These are phyloP conservation scores for Pouteria glomerata DNA, from an alignment of 148 eudicot species.

Conservation along the genomic window DNA sequence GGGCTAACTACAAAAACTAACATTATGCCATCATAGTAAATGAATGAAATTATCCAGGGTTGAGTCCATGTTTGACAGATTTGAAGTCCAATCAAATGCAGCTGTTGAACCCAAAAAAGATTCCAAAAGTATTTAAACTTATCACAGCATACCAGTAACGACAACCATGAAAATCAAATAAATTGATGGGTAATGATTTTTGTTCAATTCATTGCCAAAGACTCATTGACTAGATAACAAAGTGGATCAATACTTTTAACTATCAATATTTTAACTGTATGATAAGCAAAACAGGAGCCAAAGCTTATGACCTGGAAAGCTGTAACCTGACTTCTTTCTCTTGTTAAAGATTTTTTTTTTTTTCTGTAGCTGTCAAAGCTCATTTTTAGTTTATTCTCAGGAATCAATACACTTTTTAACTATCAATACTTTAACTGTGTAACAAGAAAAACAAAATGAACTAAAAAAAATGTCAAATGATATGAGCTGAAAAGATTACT, in stretches of 20 bases:
- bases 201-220: no score
- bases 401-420: no score
- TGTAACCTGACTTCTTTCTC: no score
- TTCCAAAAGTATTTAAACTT: background rate
- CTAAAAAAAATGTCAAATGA: conserved; percentile 5
- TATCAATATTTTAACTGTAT: no score
- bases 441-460: background rate
- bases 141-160: background rate
- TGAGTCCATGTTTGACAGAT: background rate
- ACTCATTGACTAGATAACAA: no score
- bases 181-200: no score
- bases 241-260: background rate
- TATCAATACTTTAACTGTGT: background rate
- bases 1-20: background rate
- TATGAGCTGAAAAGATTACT: background rate
- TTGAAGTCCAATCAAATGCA: background rate
- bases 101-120: background rate
- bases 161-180: no score
- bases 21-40: background rate
- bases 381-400: no score
- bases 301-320: no score
- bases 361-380: no score
- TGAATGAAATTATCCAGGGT: background rate
- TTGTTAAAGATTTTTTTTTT: no score
- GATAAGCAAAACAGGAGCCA: no score